Evolutionary conservation across 1,284 basidiomycete genomes (phyloP).

Genomic region (Blastosporella zonata): DNA sequence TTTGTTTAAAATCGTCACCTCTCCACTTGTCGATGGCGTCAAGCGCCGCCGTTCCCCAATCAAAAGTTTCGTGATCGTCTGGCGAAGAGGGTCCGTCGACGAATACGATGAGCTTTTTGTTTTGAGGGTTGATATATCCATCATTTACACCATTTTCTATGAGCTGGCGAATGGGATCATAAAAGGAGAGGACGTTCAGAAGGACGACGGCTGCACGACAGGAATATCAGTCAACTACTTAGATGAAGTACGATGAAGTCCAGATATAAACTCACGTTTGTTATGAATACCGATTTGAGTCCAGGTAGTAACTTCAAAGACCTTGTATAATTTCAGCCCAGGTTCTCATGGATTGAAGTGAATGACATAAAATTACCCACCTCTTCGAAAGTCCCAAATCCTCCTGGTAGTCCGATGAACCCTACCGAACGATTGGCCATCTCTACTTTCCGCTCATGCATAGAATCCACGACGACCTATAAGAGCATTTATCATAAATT

Average conservation of each 20-base stretch:
- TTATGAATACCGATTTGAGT: slow-evolving; percentile 86
- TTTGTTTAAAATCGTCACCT: slow-evolving; percentile 27
- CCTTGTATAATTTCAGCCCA: slow-evolving; percentile 35
- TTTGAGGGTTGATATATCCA: slow-evolving; percentile 73
- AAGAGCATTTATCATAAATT: slow-evolving; percentile 19
- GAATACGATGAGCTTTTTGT: slow-evolving; percentile 61
- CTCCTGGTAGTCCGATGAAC: slow-evolving; percentile 88
- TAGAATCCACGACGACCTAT: slow-evolving; percentile 75
- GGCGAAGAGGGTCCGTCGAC: slow-evolving; percentile 66
- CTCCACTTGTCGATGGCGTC: slow-evolving; percentile 67
- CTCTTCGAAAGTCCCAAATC: slow-evolving; percentile 92
- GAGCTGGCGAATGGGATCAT: slow-evolving; percentile 71
- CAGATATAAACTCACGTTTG: slow-evolving; percentile 55
- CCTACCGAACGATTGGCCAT: slow-evolving; percentile 81
- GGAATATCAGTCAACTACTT: background rate
- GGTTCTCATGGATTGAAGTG: background rate
- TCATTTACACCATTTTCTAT: slow-evolving; percentile 64
- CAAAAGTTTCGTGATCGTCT: slow-evolving; percentile 54
- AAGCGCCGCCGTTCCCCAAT: slow-evolving; percentile 78
- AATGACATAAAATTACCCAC: slow-evolving; percentile 31
- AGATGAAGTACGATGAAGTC: background rate
- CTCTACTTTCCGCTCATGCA: slow-evolving; percentile 90
- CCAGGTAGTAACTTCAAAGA: slow-evolving; percentile 91
- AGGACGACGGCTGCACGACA: slow-evolving; percentile 74
- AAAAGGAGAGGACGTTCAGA: slow-evolving; percentile 81